Conservation (phyloP, 257 asterid species). For the Solanum tarijense region DNA sequence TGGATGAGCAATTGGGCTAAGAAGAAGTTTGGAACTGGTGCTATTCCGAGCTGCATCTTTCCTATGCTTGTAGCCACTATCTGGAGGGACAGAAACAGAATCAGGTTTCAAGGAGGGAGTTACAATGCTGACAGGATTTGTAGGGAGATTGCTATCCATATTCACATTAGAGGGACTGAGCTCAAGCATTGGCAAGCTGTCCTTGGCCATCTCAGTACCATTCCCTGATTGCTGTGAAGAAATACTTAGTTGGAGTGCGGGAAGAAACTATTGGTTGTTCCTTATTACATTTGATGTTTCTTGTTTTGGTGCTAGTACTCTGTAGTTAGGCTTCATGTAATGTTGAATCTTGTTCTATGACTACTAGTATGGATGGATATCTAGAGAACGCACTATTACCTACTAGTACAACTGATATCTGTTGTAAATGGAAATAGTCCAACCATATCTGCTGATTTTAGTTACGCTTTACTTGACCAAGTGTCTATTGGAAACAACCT, state of each 20-base stretch:
- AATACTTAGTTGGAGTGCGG: background rate
- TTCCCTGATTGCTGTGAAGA: background rate
- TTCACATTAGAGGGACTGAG: background rate
- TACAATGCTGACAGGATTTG: background rate
- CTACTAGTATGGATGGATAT: background rate
- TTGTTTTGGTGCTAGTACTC: background rate
- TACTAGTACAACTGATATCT: constrained; percentile 16
- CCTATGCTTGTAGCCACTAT: background rate
- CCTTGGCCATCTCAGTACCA: background rate
- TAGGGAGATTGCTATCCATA: background rate
- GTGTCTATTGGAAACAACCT: background rate
- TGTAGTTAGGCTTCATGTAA: background rate
- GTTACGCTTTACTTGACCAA: background rate
- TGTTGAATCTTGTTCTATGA: background rate
- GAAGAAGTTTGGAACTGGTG: background rate
- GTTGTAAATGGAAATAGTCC: background rate
- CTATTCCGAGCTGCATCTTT: background rate
- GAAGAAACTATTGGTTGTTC: background rate
- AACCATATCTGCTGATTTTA: constrained; percentile 6
- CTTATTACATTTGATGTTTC: background rate
- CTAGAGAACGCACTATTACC: background rate
- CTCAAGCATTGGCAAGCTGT: background rate
- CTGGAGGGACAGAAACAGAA: background rate
- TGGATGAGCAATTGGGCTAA: background rate
- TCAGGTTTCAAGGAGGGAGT: background rate